Percentiles rank a stretch among this genome's conserved stretches.
Evolutionary conservation across 176 grass and related monocot species (phyloP).

Genomic region (Triticum urartu): DNA sequence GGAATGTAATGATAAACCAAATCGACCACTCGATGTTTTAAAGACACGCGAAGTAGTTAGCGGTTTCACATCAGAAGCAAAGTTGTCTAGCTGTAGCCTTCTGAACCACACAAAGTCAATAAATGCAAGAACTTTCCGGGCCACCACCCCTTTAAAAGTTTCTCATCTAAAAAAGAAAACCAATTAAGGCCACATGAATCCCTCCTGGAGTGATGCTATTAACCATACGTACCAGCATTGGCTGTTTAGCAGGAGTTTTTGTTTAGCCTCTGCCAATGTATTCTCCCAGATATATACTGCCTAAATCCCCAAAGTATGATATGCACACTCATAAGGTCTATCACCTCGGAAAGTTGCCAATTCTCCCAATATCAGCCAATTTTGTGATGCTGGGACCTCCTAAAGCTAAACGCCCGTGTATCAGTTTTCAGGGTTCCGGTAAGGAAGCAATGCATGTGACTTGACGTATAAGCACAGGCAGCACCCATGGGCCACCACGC

Average conservation of each 20-base stretch:
- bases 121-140: constrained; percentile 13
- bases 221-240: background rate
- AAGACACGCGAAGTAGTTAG: constrained; percentile 2
- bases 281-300: background rate
- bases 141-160: background rate
- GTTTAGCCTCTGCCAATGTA: too few relatives aligned
- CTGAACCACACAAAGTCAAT: constrained; percentile 18
- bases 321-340: too few relatives aligned
- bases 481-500: background rate
- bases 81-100: constrained; percentile 28
- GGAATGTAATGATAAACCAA: background rate
- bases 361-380: background rate
- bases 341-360: background rate
- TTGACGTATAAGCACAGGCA: background rate
- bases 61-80: constrained; percentile 29
- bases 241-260: background rate
- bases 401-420: background rate
- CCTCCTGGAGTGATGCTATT: background rate
- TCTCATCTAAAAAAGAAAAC: background rate
- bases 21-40: background rate
- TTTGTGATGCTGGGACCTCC: background rate
- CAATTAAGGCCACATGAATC: constrained; percentile 1
- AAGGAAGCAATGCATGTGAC: background rate
- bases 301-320: background rate
- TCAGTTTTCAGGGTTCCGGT: background rate